These are phyloP conservation scores for Ailanthus altissimus DNA, from an alignment of 345 rosid genomes.

Conservation along the genomic window DNA sequence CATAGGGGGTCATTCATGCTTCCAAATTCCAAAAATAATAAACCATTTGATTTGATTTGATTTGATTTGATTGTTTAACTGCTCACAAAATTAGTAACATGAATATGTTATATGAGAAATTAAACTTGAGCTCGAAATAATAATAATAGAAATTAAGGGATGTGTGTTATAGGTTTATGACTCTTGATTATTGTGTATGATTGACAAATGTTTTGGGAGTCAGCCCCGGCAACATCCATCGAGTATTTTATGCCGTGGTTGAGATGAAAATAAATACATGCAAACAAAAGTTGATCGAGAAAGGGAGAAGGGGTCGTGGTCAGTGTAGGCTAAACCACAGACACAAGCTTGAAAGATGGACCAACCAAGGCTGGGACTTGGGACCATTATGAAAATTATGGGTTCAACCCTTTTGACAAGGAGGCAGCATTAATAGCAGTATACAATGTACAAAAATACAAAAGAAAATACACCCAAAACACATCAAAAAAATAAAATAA, in stretches of 20 bases:
- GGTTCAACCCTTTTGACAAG: constrained; percentile 22
- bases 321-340: constrained; percentile 63
- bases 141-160: no score
- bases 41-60: no score
- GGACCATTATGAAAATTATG: constrained; percentile 24
- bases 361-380: constrained; percentile 17
- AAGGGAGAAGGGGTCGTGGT: constrained; percentile 34
- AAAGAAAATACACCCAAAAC: background rate
- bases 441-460: background rate
- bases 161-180: no score
- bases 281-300: constrained; percentile 37
- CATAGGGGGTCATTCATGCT: constrained; percentile 4
- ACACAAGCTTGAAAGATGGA: constrained; percentile 38
- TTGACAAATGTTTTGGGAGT: no score
- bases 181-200: no score
- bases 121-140: no score
- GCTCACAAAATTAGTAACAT: no score
- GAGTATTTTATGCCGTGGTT: constrained; percentile 19
- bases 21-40: background rate
- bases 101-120: no score
- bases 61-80: no score
- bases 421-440: background rate
- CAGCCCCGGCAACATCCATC: no score
- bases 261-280: constrained; percentile 29
- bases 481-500: no score